A percentile compares a stretch with the other conserved stretches of the same genome.
Evolutionary conservation across 192 early-diverging fungal species (phyloP).

Genomic region (Mortierella claussenii): DNA sequence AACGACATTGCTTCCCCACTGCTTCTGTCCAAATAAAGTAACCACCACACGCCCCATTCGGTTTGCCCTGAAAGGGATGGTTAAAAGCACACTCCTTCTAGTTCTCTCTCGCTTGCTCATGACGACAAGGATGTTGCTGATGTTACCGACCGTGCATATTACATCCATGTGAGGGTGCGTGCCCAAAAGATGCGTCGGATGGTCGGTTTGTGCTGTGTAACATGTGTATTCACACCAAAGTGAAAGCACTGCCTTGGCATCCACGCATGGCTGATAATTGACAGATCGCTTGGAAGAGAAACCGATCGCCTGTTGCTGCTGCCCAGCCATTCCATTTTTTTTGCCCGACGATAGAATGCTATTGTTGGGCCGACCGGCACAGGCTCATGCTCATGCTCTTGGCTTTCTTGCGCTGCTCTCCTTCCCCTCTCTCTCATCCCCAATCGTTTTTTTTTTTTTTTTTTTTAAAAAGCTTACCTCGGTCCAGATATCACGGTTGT

Average conservation of each 20-base stretch:
- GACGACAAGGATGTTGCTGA: not conserved
- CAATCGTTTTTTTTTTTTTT: not conserved
- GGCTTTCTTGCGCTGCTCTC: not conserved
- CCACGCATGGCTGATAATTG: no score
- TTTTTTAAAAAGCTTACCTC: conserved; percentile 61
- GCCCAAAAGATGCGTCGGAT: no score
- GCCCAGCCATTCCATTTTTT: no score
- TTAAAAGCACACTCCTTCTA: not conserved
- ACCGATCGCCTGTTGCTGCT: no score
- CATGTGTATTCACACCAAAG: conserved; percentile 18
- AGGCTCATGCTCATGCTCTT: no score
- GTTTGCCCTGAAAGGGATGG: conserved; percentile 52
- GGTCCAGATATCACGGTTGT: conserved; percentile 94
- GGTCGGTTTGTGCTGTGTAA: conserved; percentile 5
- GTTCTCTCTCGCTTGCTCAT: no score
- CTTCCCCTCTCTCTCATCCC: not conserved
- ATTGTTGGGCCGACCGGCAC: no score
- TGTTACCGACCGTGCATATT: not conserved
- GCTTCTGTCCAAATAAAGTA: conserved; percentile 41
- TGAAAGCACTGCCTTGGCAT: no score
- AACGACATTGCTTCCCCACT: no score
- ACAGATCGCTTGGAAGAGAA: conserved; percentile 12
- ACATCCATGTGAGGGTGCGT: conserved; percentile 26
- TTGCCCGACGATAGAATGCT: no score
- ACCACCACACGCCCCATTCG: not conserved